Evolutionary conservation across 441 rosid genomes (phyloP).

Genomic region (Dalechampia spathulata): DNA sequence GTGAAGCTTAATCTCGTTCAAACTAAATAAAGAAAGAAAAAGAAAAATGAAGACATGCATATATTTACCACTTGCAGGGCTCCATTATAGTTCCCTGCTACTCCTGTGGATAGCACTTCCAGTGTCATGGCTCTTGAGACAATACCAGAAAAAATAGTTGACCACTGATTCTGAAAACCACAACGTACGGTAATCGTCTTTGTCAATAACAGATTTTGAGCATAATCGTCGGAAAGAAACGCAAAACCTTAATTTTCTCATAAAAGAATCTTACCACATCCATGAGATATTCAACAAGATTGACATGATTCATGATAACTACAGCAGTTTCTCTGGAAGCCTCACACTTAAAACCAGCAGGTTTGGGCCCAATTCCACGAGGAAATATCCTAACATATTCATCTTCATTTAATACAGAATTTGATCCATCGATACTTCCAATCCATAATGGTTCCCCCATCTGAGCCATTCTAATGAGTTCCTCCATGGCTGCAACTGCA

Average conservation of each 20-base stretch:
- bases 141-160: slow-evolving; percentile 59
- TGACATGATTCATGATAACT: slow-evolving; percentile 59
- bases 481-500: slow-evolving; percentile 90
- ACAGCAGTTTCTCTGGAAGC: slow-evolving; percentile 63
- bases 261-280: slow-evolving; percentile 77
- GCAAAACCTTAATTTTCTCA: too few relatives aligned
- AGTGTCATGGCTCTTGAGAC: slow-evolving; percentile 60
- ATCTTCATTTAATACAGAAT: slow-evolving; percentile 40
- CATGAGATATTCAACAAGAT: slow-evolving; percentile 76
- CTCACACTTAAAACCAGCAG: slow-evolving; percentile 56
- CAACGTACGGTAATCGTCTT: too few relatives aligned
- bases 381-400: slow-evolving; percentile 55
- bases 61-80: slow-evolving; percentile 41
- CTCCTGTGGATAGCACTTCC: slow-evolving; percentile 58
- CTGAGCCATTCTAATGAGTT: slow-evolving; percentile 63
- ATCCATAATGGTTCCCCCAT: slow-evolving; percentile 77
- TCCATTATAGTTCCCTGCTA: slow-evolving; percentile 61
- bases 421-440: slow-evolving; percentile 38
- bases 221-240: too few relatives aligned
- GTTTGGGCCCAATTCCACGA: slow-evolving; percentile 54
- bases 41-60: too few relatives aligned
- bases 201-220: too few relatives aligned
- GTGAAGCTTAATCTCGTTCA: too few relatives aligned
- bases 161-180: slow-evolving; percentile 66
- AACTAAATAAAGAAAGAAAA: too few relatives aligned